These are phyloP conservation scores for Plantago ovata DNA, from an alignment of 257 asterid species.

Conservation along the genomic window DNA sequence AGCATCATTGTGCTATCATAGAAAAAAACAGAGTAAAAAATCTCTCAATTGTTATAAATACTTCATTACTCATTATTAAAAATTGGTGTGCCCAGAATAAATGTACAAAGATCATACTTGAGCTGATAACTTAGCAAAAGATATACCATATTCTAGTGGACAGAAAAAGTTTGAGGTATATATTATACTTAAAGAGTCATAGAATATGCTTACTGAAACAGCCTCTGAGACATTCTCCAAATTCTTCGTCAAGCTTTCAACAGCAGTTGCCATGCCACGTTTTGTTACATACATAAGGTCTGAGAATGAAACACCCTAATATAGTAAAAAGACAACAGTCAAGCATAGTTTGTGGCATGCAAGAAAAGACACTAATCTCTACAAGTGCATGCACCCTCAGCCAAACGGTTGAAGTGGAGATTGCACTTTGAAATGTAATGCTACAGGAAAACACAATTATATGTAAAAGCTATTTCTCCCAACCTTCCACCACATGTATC, in stretches of 20 bases:
- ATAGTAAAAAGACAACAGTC: slow-evolving; percentile 3
- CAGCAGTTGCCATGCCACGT: slow-evolving; percentile 80
- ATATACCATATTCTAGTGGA: neutral
- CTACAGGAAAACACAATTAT: slow-evolving; percentile 10
- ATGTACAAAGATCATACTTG: neutral
- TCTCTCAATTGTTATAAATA: neutral
- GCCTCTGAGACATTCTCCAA: slow-evolving; percentile 79
- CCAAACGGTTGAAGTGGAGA: neutral
- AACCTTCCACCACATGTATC: slow-evolving; percentile 99
- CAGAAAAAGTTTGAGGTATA: neutral
- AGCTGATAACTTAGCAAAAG: neutral
- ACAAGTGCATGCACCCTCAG: slow-evolving; percentile 4
- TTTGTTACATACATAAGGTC: slow-evolving; percentile 94
- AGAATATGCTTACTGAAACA: slow-evolving; percentile 60
- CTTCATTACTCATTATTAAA: neutral
- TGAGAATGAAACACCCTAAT: slow-evolving; percentile 78
- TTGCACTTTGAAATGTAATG: slow-evolving; percentile 1
- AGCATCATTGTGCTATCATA: neutral
- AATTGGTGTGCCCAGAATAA: neutral
- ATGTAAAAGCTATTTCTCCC: slow-evolving; percentile 9
- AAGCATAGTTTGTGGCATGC: too few relatives aligned
- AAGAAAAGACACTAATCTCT: neutral
- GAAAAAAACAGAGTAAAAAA: neutral
- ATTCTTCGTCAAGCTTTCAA: slow-evolving; percentile 78
- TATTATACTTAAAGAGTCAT: neutral